Base-by-base conservation (phyloP, 768 basidiomycete species). In the Lentinus tigrinus region DNA sequence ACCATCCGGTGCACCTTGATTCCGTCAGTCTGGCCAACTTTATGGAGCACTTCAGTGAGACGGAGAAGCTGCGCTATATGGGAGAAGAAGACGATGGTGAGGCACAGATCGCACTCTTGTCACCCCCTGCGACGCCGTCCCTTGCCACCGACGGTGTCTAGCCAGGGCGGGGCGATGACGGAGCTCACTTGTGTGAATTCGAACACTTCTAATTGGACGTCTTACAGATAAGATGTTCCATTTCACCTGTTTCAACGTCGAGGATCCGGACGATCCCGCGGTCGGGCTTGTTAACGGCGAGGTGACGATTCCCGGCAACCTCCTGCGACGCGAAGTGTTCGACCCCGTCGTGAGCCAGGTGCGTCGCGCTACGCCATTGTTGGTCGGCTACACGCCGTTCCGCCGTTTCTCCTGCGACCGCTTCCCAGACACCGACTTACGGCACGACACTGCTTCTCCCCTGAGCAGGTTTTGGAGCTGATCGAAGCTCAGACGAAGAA, bases 201-300 rank as follows among this genome's bases (percentile, higher is more conserved):
- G 43, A 11, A 19, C 46, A 19, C 13, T 49, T 48, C 46, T 49
- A 24, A 52, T 46, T 16, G 11, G 57, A n/a, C 17, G 39, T 21
- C 27, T n/a, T 8, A 37, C 57, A 93, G 92, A 87, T 27, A 87
- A 83, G 55, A 87, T 86, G 77, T 94, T 94, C 75, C 85, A 91
- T 69, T 95, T 94, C 72, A 93, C 86, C 31, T 93, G 91, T 71
- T 95, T 95, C 78, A 94, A 94, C 62, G 85, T 87, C 16, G 86
- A 91, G 63, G 91, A 93, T 67, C 85, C 87, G 8, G 81, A 92
- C 65, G 93, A 95, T 70, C 81, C 88, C 1, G 77, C 81, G 24
- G 89, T 93, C 23, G 93, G 93, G 1, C 74, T 94, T 52, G 75
- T 89, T 58, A 88, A 94, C 65, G 93, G 93, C 2, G 88, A 95